Evolutionary conservation across 768 basidiomycete species (phyloP).

Genomic region (Trametes punicea): DNA sequence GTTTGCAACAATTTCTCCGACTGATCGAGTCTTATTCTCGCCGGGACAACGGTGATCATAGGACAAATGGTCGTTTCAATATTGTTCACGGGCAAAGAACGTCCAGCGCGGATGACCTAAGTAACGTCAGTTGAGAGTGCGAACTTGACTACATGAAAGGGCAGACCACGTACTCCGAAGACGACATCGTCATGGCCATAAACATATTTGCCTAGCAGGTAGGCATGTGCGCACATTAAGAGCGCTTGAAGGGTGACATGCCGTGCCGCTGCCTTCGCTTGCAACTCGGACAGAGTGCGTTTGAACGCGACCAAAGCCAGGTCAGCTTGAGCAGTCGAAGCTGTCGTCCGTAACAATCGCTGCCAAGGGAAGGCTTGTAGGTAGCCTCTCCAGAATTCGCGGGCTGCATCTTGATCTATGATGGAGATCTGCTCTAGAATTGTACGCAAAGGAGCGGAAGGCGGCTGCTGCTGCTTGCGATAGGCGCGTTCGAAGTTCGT

Average conservation of each 20-base stretch:
- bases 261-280: slow-evolving; percentile 21
- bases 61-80: slow-evolving; percentile 27
- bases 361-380: slow-evolving; percentile 23
- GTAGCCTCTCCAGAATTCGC: slow-evolving; percentile 26
- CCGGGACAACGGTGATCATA: slow-evolving; percentile 30
- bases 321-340: slow-evolving; percentile 13
- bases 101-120: slow-evolving; percentile 33
- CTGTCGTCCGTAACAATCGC: slow-evolving; percentile 10
- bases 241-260: slow-evolving; percentile 34
- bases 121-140: neutral
- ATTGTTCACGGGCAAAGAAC: slow-evolving; percentile 28
- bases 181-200: slow-evolving; percentile 27
- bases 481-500: slow-evolving; percentile 28
- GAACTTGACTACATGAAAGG: neutral
- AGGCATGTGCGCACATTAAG: slow-evolving; percentile 29
- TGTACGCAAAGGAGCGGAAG: slow-evolving; percentile 13
- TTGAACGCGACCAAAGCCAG: slow-evolving; percentile 4
- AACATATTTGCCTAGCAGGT: slow-evolving; percentile 26
- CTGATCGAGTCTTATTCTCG: slow-evolving; percentile 23
- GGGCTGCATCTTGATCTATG: slow-evolving; percentile 16
- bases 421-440: slow-evolving; percentile 27
- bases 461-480: slow-evolving; percentile 8
- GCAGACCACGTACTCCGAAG: slow-evolving; percentile 30
- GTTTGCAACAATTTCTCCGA: slow-evolving; percentile 18
- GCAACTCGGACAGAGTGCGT: slow-evolving; percentile 21